phyloP scores from a whole-genome alignment of 208 protist species.

The Acanthamoeba divionensis region DNA sequence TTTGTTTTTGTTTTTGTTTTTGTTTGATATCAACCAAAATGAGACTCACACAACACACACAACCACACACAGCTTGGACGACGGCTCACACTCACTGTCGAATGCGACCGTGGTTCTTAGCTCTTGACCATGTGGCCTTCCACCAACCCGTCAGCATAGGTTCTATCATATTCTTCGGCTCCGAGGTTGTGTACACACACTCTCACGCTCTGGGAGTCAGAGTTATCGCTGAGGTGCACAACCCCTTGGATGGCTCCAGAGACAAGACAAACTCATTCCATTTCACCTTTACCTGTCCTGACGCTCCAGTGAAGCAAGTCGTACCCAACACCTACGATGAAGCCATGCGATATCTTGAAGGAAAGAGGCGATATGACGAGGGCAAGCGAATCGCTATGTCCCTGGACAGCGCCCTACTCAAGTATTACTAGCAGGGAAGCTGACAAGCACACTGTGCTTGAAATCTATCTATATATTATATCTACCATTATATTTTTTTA shows the following conservation, averaged over 20 bases:
- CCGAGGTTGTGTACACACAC: conserved; percentile 41
- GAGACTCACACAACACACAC: conserved; percentile 41
- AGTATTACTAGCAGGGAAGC: conserved; percentile 47
- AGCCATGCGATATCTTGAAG: conserved; percentile 33
- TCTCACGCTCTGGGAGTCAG: background rate
- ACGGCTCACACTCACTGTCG: conserved; percentile 29
- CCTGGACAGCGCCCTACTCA: background rate
- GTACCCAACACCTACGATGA: conserved; percentile 48
- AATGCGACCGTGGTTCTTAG: conserved; percentile 49
- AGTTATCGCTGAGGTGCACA: conserved; percentile 57
- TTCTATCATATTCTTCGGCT: conserved; percentile 49
- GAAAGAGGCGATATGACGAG: conserved; percentile 29
- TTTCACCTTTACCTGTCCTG: conserved; percentile 57
- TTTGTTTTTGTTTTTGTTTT: background rate
- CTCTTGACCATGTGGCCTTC: conserved; percentile 55
- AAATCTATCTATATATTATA: too few relatives aligned
- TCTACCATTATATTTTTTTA: too few relatives aligned
- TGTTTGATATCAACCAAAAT: too few relatives aligned
- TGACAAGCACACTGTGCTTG: too few relatives aligned
- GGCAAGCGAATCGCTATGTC: conserved; percentile 27
- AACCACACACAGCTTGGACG: conserved; percentile 26
- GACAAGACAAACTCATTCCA: conserved; percentile 54
- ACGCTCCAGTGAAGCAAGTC: background rate
- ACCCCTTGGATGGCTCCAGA: background rate
- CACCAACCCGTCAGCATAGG: conserved; percentile 53